A percentile compares a stretch with the other conserved stretches of the same genome.
phyloP scores from a whole-genome alignment of 805 yeast genomes.

The Candida krabiensis region DNA sequence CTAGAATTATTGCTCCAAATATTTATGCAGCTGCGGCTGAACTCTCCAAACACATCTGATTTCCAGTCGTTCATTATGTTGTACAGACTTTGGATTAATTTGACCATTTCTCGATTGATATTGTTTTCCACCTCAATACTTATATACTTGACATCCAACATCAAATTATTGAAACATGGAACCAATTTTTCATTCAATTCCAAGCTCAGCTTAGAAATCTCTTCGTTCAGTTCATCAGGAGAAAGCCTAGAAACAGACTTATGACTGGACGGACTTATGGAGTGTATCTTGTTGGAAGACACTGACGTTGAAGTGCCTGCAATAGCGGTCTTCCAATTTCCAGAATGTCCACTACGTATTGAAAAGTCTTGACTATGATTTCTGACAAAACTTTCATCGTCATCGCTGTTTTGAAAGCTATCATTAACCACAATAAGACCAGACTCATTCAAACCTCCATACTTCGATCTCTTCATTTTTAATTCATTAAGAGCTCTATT shows the following conservation, averaged over 20 bases:
- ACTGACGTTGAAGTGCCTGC: constrained; percentile 21
- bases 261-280: constrained; percentile 9
- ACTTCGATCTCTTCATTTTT: constrained; percentile 18
- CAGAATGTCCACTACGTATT: constrained; percentile 8
- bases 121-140: constrained; percentile 44
- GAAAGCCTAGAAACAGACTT: constrained; percentile 21
- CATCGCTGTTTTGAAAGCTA: constrained; percentile 7
- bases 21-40: constrained; percentile 20
- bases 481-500: constrained; percentile 29
- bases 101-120: constrained; percentile 26
- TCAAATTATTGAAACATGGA: constrained; percentile 45
- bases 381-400: constrained; percentile 11
- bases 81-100: constrained; percentile 13
- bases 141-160: constrained; percentile 43
- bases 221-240: constrained; percentile 20
- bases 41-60: constrained; percentile 25
- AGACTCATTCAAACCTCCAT: constrained; percentile 9
- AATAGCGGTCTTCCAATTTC: constrained; percentile 22
- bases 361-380: constrained; percentile 9
- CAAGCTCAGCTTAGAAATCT: constrained; percentile 20
- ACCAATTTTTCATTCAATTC: constrained; percentile 42
- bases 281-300: constrained; percentile 11
- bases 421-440: constrained; percentile 18
- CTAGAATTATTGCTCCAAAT: constrained; percentile 22
- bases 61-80: constrained; percentile 27